Conservation (phyloP, 306 rosid genomes). For the Trichosanthes truncata region DNA sequence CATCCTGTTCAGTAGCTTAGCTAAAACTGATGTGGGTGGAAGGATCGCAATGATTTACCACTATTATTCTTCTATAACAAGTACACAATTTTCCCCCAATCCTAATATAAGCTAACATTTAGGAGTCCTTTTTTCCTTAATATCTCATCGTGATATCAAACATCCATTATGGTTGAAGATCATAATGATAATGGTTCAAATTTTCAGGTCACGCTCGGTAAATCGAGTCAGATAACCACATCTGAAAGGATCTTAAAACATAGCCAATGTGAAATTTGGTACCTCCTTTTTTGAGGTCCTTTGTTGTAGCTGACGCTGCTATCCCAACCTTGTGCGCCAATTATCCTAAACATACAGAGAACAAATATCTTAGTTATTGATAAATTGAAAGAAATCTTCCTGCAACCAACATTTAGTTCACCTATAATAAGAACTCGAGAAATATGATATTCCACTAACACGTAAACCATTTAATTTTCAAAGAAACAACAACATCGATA, state of each 20-base stretch:
- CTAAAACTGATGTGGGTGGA: background rate
- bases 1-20: background rate
- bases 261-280: background rate
- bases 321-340: conserved; percentile 19
- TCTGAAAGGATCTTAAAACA: background rate
- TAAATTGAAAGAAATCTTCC: background rate
- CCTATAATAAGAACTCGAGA: background rate
- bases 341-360: conserved; percentile 13
- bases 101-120: background rate
- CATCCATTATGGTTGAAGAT: background rate
- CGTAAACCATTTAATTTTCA: background rate
- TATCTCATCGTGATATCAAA: background rate
- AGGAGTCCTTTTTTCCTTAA: background rate
- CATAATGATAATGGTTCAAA: background rate
- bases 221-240: background rate
- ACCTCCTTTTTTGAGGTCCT: conserved; percentile 19
- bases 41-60: background rate
- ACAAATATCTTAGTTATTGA: background rate
- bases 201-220: background rate
- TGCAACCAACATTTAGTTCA: background rate
- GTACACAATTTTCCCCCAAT: background rate
- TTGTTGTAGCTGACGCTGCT: conserved; percentile 7
- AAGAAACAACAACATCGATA: background rate
- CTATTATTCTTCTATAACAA: background rate
- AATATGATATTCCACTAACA: background rate